phyloP scores from a whole-genome alignment of 2,329 filamentous ascomycete genomes.

The Fusarium decemcellulare region DNA sequence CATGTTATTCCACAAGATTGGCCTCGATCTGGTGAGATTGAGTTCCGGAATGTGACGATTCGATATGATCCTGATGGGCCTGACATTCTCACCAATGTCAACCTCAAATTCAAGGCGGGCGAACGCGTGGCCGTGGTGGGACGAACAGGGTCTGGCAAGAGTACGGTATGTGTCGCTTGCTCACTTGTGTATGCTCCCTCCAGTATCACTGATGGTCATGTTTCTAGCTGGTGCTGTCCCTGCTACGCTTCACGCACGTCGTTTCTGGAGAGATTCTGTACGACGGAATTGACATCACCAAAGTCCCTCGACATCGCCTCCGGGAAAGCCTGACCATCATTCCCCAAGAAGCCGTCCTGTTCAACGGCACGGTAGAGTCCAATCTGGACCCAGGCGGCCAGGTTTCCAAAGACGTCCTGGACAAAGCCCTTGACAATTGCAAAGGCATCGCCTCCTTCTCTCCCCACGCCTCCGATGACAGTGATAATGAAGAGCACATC shows the following conservation, averaged over 20 bases:
- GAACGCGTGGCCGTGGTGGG: slow-evolving; percentile 86
- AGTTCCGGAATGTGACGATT: slow-evolving; percentile 66
- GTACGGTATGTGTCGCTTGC: slow-evolving; percentile 69
- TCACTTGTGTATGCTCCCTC: background rate
- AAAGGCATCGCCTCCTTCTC: slow-evolving; percentile 70
- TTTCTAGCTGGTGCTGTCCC: slow-evolving; percentile 63
- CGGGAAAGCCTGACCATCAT: slow-evolving; percentile 71
- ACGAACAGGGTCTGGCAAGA: slow-evolving; percentile 87
- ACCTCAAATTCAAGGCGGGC: slow-evolving; percentile 71
- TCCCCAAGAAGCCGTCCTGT: slow-evolving; percentile 71
- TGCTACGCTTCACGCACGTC: slow-evolving; percentile 68
- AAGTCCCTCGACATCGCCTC: slow-evolving; percentile 63
- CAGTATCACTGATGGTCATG: slow-evolving; percentile 21
- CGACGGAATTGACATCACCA: slow-evolving; percentile 69
- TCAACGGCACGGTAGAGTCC: slow-evolving; percentile 65
- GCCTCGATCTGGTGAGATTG: slow-evolving; percentile 63
- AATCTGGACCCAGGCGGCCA: slow-evolving; percentile 77
- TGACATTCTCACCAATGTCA: slow-evolving; percentile 65
- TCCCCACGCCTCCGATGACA: slow-evolving; percentile 54
- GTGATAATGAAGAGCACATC: slow-evolving; percentile 42
- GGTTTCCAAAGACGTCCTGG: slow-evolving; percentile 66
- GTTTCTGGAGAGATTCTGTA: slow-evolving; percentile 67
- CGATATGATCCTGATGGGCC: slow-evolving; percentile 62
- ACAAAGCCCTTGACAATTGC: slow-evolving; percentile 73
- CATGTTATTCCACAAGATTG: slow-evolving; percentile 59